Evolutionary conservation across 495 filamentous ascomycete species (phyloP), one percentile per base, ranked within the genome.

Genomic region (Penicillium odoratum): DNA sequence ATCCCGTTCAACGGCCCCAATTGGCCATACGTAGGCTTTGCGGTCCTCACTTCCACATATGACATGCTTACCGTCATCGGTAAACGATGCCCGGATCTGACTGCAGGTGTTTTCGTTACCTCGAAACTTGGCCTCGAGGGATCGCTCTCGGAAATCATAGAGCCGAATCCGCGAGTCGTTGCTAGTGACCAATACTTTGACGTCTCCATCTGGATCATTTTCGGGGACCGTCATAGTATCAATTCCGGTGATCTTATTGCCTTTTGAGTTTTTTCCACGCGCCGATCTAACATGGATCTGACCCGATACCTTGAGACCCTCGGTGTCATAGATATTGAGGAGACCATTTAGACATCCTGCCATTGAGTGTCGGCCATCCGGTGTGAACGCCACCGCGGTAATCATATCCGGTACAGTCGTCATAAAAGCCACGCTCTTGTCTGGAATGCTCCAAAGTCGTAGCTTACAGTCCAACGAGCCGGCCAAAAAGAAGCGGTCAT

Each of bases 221-320:
- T 78, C 74, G 7, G 88, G 88, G 44, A 83, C 75, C 28, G 69
- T 71, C 57, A 88, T 88, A 0, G 93, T 88, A 62, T 95, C 87
- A 45, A 99, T 96, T 26, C 92, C 92, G 0, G 94, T 98, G 63
- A 99, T 96, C 73, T 98, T 98, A 73, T 91, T 96, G 8, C 94
- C 93, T 71, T 94, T 97, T 1, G 93, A 90, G 63, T 97, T 98
- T 65, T 90, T 90, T 1, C 94, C 95, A 30, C 91, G 85, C 13
- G 91, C 88, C 4, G 92, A 96, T 49, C 91, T 84, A 21, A 97
- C 93, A 60, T 96, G 92, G 18, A 97, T 85, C 65, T 97, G 91
- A 5, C 85, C 86, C 58, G 88, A 83, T 36, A 86, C 84, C 65
- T 91, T 95, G 46, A 99, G 72, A 0, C 92, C 91, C 62, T 99